Base-by-base conservation (phyloP, 495 filamentous ascomycete species). In the Penicillium silybi region DNA sequence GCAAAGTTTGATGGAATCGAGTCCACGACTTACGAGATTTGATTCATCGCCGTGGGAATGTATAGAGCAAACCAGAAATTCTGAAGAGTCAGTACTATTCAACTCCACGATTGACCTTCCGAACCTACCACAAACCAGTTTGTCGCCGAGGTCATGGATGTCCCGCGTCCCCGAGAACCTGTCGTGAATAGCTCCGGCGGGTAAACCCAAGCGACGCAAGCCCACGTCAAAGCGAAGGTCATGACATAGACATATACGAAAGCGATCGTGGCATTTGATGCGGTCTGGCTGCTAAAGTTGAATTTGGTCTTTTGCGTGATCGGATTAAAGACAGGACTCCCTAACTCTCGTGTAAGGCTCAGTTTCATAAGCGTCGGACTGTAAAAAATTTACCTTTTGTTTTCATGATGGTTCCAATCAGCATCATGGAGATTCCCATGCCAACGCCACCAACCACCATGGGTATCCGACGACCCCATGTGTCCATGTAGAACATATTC, bases 41-140 rank as follows among this genome's bases (percentile, higher is more conserved):
- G 53, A 6, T 53, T 41, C 61, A 64, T 58, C 3, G 55, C 58
- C 4, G 55, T 62, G 2, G 61, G 63, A 25, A 64, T 64, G 32
- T 66, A 66, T 20, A 66, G 37, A 0, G 58, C 61, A 11, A 66
- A 64, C 56, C 59, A 63, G 29, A 63, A 66, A 32, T 66, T 66
- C 61, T 61, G n/a, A 16, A 9, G 29, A 16, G 23, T 44, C 11
- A 50, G 41, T 16, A 11, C 17, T 5, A 16, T 10, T 29, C 13
- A 4, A 16, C 16, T 15, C 25, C 15, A 39, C 11, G 2, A 20
- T 10, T 1, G 4, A n/a, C 11, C 7, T 10, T 8, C 1, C 18
- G 17, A 35, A 48, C 58, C 10, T 56, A 62, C 59, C 51, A 59
- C 56, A 59, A 62, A 62, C 56, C 56, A 62, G 22, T 62, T 62